Evolutionary conservation across 129 eudicot species (phyloP), one percentile per base, ranked within the genome.

Genomic region (Deinandra increscens): DNA sequence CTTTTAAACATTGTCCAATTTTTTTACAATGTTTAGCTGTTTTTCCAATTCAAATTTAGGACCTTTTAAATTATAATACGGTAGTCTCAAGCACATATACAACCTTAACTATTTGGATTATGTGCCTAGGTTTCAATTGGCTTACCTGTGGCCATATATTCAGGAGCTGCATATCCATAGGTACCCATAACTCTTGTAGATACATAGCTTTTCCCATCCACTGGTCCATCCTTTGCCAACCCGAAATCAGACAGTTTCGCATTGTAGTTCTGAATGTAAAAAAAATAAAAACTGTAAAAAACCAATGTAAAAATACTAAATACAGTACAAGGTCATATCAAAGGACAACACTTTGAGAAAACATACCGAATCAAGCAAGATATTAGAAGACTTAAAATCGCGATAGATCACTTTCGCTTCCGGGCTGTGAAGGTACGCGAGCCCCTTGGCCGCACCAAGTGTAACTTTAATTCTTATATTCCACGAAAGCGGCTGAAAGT

Each of bases 181-280:
- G 29, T 69, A 54, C 74, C 74, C 23, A 54, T 22, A 69, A 22
- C 39, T 7, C 74, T 9, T 20, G 45, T 69, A 54, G 64, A 54
- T 11, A 39, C 65, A 14, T 20, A 46, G 54, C 74, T 54, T 6
- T 69, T 69, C 41, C 74, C 74, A 37, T 69, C 74, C 44, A 13
- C 53, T 20, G 64, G 74, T 10, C 74, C 65, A 12, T 69, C 65
- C 64, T 53, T 69, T 2, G 74, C 74, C 64, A 22, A 85, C 55
- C 90, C 85, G 10, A 86, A 82, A 69, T 81, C 79, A 34, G 51
- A 73, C 36, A 48, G 87, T 77, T 80, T 91, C 0, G 86, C 69
- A 10, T 94, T 87, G 50, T 34, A 62, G 17, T 62, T 45, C 77
- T 62, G 39, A 3, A 4, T 12, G 7, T 61, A 60, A 19, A 45